Evolutionary conservation across 768 basidiomycete genomes (phyloP), one percentile per base, ranked within the genome.

Genomic region (Melanogaster broomeanus): DNA sequence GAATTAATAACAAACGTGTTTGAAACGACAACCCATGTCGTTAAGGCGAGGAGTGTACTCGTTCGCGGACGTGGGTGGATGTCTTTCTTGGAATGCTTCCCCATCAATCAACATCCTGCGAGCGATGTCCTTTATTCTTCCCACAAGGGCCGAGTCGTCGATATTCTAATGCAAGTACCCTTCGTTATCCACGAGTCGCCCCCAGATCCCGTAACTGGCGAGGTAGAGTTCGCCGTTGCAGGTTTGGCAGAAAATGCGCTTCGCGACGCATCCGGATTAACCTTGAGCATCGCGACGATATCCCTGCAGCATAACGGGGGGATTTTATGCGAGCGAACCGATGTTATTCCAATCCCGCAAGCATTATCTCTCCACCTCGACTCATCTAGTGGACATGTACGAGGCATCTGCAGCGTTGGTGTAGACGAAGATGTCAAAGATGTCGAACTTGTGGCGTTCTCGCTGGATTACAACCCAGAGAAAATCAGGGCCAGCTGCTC

Each of bases 21-120:
- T 19, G 44, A 44, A 33, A 58, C 42, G 2, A 39, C 39, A 37
- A 52, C 48, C 4, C 55, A 56, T 28, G 10, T 49, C 1, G 15
- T 56, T n/a, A 58, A 43, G 41, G 25, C 52, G 12, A 41, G 13
- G 21, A 41, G 24, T 22, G 25, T 22, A 11, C 35, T 45, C 25
- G 35, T 11, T 9, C 16, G 18, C 7, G 3, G 18, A 16, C n/a
- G 22, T 19, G 35, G 13, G 21, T 31, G 45, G 27, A 44, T 15
- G 19, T 52, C 48, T 8, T 33, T 41, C 48, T 1, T 56, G 41
- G 55, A 52, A 40, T 56, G 51, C 40, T 58, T 56, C 27, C 48
- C 41, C 15, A 40, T 56, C 11, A 18, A 25, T 4, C 30, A 18
- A 12, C 30, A 25, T 37, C 19, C 25, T 10, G 53, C 6, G 18